Evolutionary conservation across 2,329 filamentous ascomycete species (phyloP).

Genomic region (Phyllosticta paracitricarpa): DNA sequence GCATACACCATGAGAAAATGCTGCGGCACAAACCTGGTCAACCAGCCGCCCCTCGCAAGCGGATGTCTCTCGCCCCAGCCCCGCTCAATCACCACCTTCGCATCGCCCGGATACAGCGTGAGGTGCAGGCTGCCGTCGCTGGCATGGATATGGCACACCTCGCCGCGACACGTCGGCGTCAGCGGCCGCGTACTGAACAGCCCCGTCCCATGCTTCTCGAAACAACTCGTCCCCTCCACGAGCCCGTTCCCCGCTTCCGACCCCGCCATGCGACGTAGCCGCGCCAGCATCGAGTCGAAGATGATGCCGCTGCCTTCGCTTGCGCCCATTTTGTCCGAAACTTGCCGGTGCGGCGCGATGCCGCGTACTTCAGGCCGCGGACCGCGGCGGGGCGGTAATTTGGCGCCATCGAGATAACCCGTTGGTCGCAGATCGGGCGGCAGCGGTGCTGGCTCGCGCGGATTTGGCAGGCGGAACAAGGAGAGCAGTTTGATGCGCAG

Average conservation of each 20-base stretch:
- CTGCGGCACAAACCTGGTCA: conserved; percentile 57
- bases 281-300: conserved; percentile 32
- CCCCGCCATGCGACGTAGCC: conserved; percentile 16
- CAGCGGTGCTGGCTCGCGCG: conserved; percentile 49
- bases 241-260: conserved; percentile 21
- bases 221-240: conserved; percentile 55
- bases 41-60: conserved; percentile 56
- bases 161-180: conserved; percentile 65
- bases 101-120: conserved; percentile 70
- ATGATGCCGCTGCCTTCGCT: conserved; percentile 20
- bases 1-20: conserved; percentile 80
- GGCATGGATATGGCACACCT: conserved; percentile 71
- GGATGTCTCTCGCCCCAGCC: conserved; percentile 69
- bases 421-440: conserved; percentile 39
- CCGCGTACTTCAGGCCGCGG: conserved; percentile 59
- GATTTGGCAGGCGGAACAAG: conserved; percentile 60
- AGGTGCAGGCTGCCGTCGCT: conserved; percentile 70
- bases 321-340: conserved; percentile 55
- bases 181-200: conserved; percentile 59
- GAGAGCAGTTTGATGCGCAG: conserved; percentile 62
- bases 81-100: conserved; percentile 57
- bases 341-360: conserved; percentile 73
- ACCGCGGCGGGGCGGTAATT: conserved; percentile 52
- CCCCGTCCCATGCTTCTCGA: conserved; percentile 73
- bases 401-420: conserved; percentile 46